phyloP scores from a whole-genome alignment of 129 eudicot genomes.

The Artemisia argyi region DNA sequence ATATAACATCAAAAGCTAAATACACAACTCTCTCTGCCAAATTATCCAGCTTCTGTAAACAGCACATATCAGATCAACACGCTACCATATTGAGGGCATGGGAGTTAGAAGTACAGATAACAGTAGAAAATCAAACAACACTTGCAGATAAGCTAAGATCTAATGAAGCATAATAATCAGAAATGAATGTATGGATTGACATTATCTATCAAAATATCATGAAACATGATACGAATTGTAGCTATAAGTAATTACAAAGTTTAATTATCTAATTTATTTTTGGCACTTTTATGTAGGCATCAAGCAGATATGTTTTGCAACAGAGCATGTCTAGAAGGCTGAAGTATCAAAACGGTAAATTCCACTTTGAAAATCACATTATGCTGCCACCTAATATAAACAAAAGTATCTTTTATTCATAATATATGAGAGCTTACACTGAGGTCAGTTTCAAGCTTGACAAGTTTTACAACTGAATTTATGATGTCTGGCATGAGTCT shows the following conservation, averaged over 20 bases:
- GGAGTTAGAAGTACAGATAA: constrained; percentile 3
- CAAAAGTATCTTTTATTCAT: not conserved
- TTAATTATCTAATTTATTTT: not conserved
- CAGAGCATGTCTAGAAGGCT: constrained; percentile 15
- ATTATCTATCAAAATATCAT: not conserved
- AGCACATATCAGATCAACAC: constrained; percentile 16
- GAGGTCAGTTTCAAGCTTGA: constrained; percentile 44
- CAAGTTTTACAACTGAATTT: constrained; percentile 53
- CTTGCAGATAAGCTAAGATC: not conserved
- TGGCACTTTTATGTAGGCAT: constrained; percentile 12
- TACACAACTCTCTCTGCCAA: constrained; percentile 62
- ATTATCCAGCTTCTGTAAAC: constrained; percentile 62
- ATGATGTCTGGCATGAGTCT: constrained; percentile 75
- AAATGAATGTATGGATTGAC: not conserved
- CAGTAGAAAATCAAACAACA: constrained; percentile 10
- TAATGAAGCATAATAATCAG: constrained; percentile 4
- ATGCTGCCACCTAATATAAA: not conserved
- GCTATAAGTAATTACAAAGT: not conserved
- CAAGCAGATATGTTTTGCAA: not conserved
- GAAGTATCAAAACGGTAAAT: not conserved
- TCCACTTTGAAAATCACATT: not conserved
- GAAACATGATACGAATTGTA: not conserved
- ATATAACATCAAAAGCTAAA: constrained; percentile 73
- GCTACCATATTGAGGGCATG: not conserved
- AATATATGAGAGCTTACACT: constrained; percentile 44